These are phyloP conservation scores for Fusarium illudens DNA, from an alignment of 2,329 filamentous ascomycete genomes.

Conservation along the genomic window DNA sequence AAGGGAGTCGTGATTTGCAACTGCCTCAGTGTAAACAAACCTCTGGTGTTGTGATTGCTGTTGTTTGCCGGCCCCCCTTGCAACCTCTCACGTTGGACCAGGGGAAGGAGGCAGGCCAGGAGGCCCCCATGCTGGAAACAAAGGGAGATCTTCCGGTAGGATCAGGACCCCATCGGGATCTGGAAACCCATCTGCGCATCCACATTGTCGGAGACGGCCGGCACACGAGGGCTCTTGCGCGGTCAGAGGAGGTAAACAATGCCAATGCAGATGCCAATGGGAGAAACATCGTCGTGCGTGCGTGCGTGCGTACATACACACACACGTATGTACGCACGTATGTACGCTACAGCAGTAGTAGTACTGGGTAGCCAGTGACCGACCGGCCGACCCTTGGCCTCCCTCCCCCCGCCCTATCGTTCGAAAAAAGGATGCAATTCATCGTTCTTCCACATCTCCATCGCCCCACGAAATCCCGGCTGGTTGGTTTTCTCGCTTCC, in stretches of 20 bases:
- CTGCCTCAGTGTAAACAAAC: slow-evolving; percentile 18
- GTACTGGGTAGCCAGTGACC: background rate
- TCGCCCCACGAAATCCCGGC: slow-evolving; percentile 8
- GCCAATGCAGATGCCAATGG: background rate
- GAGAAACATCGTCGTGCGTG: background rate
- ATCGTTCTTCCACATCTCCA: slow-evolving; percentile 2
- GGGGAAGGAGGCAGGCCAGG: slow-evolving; percentile 13
- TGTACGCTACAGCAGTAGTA: background rate
- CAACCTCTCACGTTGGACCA: slow-evolving; percentile 11
- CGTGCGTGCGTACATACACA: background rate
- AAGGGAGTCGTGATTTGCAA: slow-evolving; percentile 36
- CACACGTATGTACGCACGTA: background rate
- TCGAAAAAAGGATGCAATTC: slow-evolving; percentile 2
- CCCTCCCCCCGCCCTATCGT: background rate
- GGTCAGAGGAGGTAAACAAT: background rate
- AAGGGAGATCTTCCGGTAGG: slow-evolving; percentile 34
- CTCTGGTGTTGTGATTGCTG: slow-evolving; percentile 30
- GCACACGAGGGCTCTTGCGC: background rate
- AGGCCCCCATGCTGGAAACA: slow-evolving; percentile 14
- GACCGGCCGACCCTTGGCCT: background rate
- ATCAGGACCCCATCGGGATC: slow-evolving; percentile 18
- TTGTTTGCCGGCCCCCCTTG: slow-evolving; percentile 24
- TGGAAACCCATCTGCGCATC: slow-evolving; percentile 7
- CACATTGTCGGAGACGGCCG: slow-evolving; percentile 12
- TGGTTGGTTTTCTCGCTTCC: slow-evolving; percentile 4